phyloP scores from a whole-genome alignment of 2,329 filamentous ascomycete genomes.

The Nemania sp. region DNA sequence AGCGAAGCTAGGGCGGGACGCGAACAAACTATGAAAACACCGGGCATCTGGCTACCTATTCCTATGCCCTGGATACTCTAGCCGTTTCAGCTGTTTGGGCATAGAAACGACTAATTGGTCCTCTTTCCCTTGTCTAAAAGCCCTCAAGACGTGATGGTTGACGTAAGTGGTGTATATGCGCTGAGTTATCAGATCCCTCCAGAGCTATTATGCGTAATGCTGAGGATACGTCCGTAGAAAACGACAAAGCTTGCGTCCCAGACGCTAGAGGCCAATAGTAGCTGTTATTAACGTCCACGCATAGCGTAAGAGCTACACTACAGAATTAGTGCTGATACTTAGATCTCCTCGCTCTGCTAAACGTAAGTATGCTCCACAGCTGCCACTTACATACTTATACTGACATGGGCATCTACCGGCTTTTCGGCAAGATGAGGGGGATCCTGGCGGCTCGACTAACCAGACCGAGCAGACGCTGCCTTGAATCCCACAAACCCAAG shows the following conservation, averaged over 20 bases:
- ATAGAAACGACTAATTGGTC: neutral
- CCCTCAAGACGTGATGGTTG: neutral
- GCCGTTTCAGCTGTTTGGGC: neutral
- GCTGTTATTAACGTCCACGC: neutral
- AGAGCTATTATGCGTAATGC: neutral
- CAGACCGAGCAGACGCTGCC: neutral
- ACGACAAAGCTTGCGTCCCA: neutral
- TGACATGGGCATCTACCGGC: constrained; percentile 11
- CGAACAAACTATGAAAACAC: neutral
- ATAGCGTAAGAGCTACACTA: neutral
- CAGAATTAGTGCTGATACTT: neutral
- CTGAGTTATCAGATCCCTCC: neutral
- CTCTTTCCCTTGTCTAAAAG: neutral
- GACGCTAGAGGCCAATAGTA: constrained; percentile 6
- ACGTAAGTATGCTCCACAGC: constrained; percentile 12
- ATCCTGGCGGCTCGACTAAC: neutral
- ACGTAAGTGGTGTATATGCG: neutral
- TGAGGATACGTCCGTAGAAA: neutral
- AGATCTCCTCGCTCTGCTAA: neutral
- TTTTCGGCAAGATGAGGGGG: constrained; percentile 14
- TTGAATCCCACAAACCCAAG: neutral
- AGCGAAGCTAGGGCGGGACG: constrained; percentile 14
- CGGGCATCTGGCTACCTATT: neutral
- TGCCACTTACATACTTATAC: too few species aligned
- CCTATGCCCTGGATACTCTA: neutral